These are phyloP conservation scores for Heliamphora exappendiculata DNA, from an alignment of 148 eudicot genomes.

Conservation along the genomic window DNA sequence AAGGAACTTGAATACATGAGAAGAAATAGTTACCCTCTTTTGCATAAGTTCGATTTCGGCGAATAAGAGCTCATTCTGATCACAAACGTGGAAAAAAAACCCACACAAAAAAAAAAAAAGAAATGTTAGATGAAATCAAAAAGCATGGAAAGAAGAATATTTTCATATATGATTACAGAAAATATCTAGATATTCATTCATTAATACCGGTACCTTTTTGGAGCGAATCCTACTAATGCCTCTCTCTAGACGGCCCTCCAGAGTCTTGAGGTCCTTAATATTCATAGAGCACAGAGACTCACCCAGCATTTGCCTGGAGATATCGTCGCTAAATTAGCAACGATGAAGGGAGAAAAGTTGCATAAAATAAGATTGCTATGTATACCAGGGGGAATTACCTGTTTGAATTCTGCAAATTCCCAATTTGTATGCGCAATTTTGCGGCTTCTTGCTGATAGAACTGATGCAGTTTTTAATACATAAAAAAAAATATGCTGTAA, in stretches of 20 bases:
- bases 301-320: slow-evolving; percentile 69
- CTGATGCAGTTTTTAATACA: not conserved
- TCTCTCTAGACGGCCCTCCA: slow-evolving; percentile 56
- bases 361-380: not conserved
- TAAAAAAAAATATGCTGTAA: no score
- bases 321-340: not conserved
- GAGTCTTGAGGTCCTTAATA: slow-evolving; percentile 57
- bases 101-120: no score
- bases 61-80: slow-evolving; percentile 84
- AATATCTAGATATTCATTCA: not conserved
- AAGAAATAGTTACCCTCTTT: slow-evolving; percentile 54
- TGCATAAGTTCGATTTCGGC: slow-evolving; percentile 95
- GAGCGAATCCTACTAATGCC: slow-evolving; percentile 75
- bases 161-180: not conserved
- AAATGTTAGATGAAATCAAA: not conserved
- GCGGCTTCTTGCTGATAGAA: slow-evolving; percentile 22
- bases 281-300: slow-evolving; percentile 49
- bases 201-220: slow-evolving; percentile 49
- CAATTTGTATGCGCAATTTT: slow-evolving; percentile 15
- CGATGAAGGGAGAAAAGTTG: not conserved
- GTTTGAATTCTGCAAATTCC: slow-evolving; percentile 19
- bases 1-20: not conserved
- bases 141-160: not conserved
- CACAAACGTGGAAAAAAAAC: not conserved
- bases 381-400: slow-evolving; percentile 6